A percentile compares a stretch with the other conserved stretches of the same genome.
These are phyloP conservation scores for Nitzschia sp. DNA, from an alignment of 108 stramenopile genomes.

Conservation along the genomic window DNA sequence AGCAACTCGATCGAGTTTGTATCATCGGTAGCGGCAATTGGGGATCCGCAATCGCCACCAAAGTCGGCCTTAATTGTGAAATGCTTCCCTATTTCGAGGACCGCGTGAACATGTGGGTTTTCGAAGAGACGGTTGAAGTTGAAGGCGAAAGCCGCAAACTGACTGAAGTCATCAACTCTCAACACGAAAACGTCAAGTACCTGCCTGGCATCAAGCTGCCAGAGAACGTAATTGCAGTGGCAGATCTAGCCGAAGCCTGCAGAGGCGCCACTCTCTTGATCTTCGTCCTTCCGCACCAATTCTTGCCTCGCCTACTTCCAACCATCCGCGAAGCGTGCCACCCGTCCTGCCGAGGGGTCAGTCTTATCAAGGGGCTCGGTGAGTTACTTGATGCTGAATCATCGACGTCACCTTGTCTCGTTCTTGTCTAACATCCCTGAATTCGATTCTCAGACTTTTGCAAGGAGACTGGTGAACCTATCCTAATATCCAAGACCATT, in stretches of 20 bases:
- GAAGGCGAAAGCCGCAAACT: constrained; percentile 49
- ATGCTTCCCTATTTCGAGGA: constrained; percentile 69
- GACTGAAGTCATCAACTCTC: constrained; percentile 89
- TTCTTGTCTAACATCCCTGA: too few species aligned
- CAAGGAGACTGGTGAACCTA: constrained; percentile 55
- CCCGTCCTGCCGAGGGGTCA: constrained; percentile 79
- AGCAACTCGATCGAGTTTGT: constrained; percentile 72
- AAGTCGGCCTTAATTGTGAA: constrained; percentile 80
- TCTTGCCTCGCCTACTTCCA: constrained; percentile 75
- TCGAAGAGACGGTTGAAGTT: constrained; percentile 69
- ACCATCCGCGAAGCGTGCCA: constrained; percentile 66
- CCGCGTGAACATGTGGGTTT: constrained; percentile 94
- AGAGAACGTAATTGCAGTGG: constrained; percentile 80
- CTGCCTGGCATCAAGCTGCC: constrained; percentile 90
- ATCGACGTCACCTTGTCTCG: too few species aligned
- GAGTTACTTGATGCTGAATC: too few species aligned
- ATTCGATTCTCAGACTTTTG: constrained; percentile 79
- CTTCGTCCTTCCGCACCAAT: constrained; percentile 97
- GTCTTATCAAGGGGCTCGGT: constrained; percentile 85
- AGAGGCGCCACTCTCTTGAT: constrained; percentile 85
- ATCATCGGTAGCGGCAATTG: constrained; percentile 96
- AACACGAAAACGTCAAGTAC: constrained; percentile 97
- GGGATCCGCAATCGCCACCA: constrained; percentile 89
- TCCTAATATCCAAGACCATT: constrained; percentile 77
- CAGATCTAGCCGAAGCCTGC: constrained; percentile 85